A percentile compares a stretch with the other conserved stretches of the same genome.
phyloP scores from a whole-genome alignment of 768 basidiomycete genomes.

The Gloeostereum incarnatum region DNA sequence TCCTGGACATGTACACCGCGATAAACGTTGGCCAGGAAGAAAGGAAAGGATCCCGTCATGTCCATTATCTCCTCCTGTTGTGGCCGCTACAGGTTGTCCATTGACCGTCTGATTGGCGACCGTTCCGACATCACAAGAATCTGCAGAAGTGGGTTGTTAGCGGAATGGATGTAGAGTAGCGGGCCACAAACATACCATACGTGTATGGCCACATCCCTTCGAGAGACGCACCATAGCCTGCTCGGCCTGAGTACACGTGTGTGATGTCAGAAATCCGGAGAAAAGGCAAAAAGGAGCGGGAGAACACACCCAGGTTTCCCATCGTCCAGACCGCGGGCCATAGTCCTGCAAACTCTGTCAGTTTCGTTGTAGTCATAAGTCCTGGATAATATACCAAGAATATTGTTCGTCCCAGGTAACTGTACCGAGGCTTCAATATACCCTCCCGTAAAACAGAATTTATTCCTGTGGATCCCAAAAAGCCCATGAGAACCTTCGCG shows the following conservation, averaged over 20 bases:
- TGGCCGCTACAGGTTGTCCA: slow-evolving; percentile 34
- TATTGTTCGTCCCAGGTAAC: slow-evolving; percentile 60
- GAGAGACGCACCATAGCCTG: slow-evolving; percentile 53
- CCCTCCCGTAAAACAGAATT: slow-evolving; percentile 86
- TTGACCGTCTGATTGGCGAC: slow-evolving; percentile 42
- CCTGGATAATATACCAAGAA: slow-evolving; percentile 72
- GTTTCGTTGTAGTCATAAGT: slow-evolving; percentile 45
- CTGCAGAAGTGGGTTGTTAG: slow-evolving; percentile 5
- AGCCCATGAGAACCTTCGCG: slow-evolving; percentile 29
- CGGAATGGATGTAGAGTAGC: slow-evolving; percentile 11
- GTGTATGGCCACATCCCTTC: slow-evolving; percentile 36
- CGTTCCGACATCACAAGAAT: slow-evolving; percentile 50
- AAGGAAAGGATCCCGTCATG: slow-evolving; percentile 20
- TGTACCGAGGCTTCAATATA: slow-evolving; percentile 57
- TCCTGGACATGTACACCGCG: slow-evolving; percentile 46
- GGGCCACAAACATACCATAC: slow-evolving; percentile 38
- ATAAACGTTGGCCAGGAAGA: slow-evolving; percentile 46
- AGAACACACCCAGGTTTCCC: slow-evolving; percentile 11
- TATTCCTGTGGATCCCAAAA: slow-evolving; percentile 49
- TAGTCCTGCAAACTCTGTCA: slow-evolving; percentile 21
- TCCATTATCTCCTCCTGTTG: slow-evolving; percentile 22
- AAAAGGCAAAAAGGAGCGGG: too few species aligned
- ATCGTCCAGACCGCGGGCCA: slow-evolving; percentile 31
- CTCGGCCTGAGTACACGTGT: slow-evolving; percentile 41
- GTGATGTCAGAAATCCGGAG: too few species aligned